Conservation (phyloP, 805 yeast species). For the Schizosaccharomyces japonicus region DNA sequence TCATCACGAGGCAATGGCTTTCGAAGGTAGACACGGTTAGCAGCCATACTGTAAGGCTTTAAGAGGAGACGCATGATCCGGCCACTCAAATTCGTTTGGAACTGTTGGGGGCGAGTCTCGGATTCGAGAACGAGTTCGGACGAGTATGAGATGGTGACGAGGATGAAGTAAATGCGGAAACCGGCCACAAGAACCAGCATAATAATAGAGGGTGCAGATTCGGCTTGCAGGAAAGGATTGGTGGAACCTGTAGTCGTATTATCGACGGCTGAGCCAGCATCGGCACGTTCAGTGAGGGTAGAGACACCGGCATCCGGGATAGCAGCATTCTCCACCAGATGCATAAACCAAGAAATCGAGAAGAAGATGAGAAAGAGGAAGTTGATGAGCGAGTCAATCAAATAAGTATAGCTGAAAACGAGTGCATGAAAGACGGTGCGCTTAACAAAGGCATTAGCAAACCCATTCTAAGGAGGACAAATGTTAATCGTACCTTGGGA, state of each 20-base stretch:
- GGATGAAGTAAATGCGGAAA: slow-evolving; percentile 10
- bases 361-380: slow-evolving; percentile 51
- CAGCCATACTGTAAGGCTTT: slow-evolving; percentile 1
- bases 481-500: not conserved
- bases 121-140: not conserved
- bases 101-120: not conserved
- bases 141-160: slow-evolving; percentile 6
- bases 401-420: slow-evolving; percentile 36
- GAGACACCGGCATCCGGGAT: too few relatives aligned
- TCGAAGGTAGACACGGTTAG: not conserved
- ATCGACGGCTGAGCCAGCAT: not conserved
- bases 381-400: slow-evolving; percentile 43
- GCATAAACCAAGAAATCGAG: slow-evolving; percentile 44
- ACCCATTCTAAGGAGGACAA: not conserved
- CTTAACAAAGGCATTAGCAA: slow-evolving; percentile 9
- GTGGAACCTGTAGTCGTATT: not conserved
- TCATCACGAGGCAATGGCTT: not conserved
- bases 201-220: slow-evolving; percentile 11
- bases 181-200: slow-evolving; percentile 9
- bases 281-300: too few relatives aligned
- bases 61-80: not conserved
- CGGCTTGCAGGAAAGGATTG: slow-evolving; percentile 7
- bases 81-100: not conserved
- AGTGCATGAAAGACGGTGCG: slow-evolving; percentile 40
- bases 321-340: not conserved